Evolutionary conservation across 2,329 filamentous ascomycete species (phyloP), one percentile per base, ranked within the genome.

Genomic region (Ustulina deusta): DNA sequence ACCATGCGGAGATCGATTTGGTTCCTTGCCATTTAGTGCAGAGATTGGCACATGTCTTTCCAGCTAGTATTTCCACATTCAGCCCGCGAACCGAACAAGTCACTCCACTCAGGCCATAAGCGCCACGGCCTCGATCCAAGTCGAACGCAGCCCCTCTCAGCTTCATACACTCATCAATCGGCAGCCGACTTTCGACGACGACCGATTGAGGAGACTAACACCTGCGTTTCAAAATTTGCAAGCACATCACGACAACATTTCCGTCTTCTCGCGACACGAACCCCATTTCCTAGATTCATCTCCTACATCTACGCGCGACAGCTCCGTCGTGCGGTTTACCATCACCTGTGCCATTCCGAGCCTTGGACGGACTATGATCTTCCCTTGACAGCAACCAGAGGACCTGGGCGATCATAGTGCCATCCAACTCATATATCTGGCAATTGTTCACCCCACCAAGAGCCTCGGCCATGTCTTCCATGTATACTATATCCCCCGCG

Each of bases 401-500:
- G 73, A 74, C 55, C 71, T 72, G 64, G 66, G 69, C 65, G 59
- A 65, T 72, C 61, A 65, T 60, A 68, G 65, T 66, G 59, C 69
- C 66, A 63, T 66, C 69, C 62, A n/a, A 71, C 54, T 72, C 61
- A 72, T 79, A 81, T 80, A 81, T 81, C 61, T 65, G 51, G 36
- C 42, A 60, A 48, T 52, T 42, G 6, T 71, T 73, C 70, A 63
- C 70, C 69, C 71, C 73, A 71, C 71, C 67, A 70, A 57, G 52
- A 67, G 60, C 55, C 71, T 72, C 74, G 76, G 75, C 73, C 75
- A 84, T 85, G 83, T 79, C 82, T 78, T 83, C 81, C 57, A 78
- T 79, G 72, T 83, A 80, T 74, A 80, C 80, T 67, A 75, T 81
- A 71, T 78, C 79, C 69, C 79, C 80, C 69, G 76, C 79, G 65